phyloP scores from a whole-genome alignment of 106 monocot species.

The Gastrodia elata region DNA sequence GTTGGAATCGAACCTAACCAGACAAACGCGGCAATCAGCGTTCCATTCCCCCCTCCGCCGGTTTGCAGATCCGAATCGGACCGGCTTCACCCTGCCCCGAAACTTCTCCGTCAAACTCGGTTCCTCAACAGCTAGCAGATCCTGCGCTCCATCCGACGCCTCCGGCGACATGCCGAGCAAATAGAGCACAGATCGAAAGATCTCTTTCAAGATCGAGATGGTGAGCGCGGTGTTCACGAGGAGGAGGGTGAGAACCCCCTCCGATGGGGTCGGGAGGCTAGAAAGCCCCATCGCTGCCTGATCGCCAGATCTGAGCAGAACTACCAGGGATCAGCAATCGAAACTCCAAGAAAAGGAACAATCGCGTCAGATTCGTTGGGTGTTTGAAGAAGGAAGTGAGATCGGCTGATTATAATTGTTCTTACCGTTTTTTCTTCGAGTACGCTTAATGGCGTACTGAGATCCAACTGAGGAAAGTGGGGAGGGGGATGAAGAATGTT shows the following conservation, averaged over 20 bases:
- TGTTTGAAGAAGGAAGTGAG: neutral
- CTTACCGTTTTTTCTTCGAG: neutral
- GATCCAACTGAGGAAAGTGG: too few relatives aligned
- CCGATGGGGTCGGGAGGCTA: slow-evolving; percentile 75
- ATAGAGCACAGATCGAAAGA: slow-evolving; percentile 43
- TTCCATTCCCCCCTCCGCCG: slow-evolving; percentile 2
- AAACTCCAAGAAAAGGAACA: neutral
- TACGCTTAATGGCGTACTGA: neutral
- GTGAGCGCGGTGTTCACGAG: slow-evolving; percentile 63
- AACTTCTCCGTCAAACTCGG: slow-evolving; percentile 44
- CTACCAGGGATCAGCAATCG: neutral
- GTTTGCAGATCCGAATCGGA: slow-evolving; percentile 31
- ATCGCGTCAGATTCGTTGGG: neutral
- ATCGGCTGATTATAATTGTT: neutral
- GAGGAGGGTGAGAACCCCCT: slow-evolving; percentile 55
- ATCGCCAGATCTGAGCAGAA: slow-evolving; percentile 6
- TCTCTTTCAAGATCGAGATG: slow-evolving; percentile 53
- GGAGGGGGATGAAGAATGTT: neutral
- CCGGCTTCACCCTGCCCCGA: slow-evolving; percentile 45
- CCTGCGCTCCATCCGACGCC: neutral
- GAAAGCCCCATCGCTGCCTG: slow-evolving; percentile 59
- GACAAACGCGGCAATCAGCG: slow-evolving; percentile 70
- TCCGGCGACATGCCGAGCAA: slow-evolving; percentile 29
- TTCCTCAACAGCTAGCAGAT: neutral
- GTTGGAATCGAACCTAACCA: slow-evolving; percentile 53